These are phyloP conservation scores for Alternaria dauci DNA, from an alignment of 2,329 filamentous ascomycete species.

Conservation along the genomic window DNA sequence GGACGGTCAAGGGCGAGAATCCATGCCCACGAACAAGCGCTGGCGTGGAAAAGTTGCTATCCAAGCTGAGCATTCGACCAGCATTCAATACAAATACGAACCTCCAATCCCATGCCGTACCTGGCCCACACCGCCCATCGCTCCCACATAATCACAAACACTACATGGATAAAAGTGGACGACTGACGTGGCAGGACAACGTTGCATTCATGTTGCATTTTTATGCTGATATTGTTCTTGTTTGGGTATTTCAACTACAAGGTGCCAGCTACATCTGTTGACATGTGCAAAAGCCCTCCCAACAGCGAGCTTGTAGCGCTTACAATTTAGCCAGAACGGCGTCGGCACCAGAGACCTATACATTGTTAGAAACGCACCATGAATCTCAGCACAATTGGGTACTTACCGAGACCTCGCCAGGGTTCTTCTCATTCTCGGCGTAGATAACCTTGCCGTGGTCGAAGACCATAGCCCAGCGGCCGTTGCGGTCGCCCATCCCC, in stretches of 20 bases:
- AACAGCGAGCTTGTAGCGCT: neutral
- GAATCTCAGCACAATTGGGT: neutral
- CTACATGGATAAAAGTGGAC: neutral
- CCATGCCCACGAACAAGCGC: constrained; percentile 8
- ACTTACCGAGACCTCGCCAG: constrained; percentile 56
- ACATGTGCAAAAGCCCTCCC: neutral
- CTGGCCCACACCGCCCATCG: constrained; percentile 3
- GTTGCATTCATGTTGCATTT: neutral
- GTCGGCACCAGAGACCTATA: constrained; percentile 59
- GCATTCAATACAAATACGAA: constrained; percentile 23
- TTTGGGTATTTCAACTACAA: constrained; percentile 4
- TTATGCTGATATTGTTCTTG: constrained; percentile 2
- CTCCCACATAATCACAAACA: neutral
- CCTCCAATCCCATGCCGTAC: constrained; percentile 1
- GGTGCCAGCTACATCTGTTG: neutral
- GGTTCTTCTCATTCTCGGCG: constrained; percentile 73
- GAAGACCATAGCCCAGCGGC: constrained; percentile 80
- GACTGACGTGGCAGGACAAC: neutral
- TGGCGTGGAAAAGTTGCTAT: constrained; percentile 10
- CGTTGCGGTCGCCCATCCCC: constrained; percentile 73
- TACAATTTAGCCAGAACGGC: constrained; percentile 60
- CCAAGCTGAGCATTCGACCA: constrained; percentile 22
- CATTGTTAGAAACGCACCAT: constrained; percentile 29
- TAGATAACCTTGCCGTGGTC: constrained; percentile 82
- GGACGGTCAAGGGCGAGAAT: neutral